These are phyloP conservation scores for Cercospora sesami DNA, from an alignment of 2,329 filamentous ascomycete species.

Conservation along the genomic window DNA sequence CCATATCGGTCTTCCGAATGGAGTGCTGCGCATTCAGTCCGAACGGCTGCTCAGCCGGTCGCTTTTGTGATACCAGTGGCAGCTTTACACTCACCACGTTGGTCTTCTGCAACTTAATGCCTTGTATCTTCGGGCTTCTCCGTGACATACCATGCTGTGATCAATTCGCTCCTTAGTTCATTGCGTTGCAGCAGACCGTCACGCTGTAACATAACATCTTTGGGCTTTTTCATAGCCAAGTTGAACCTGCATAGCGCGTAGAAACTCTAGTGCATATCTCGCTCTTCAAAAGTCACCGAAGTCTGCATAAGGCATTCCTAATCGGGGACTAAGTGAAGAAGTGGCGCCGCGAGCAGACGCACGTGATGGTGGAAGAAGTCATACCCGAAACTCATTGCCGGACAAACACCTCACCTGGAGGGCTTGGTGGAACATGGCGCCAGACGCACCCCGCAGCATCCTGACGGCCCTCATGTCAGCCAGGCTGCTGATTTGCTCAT, in stretches of 20 bases:
- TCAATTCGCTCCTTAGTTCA: too few relatives aligned
- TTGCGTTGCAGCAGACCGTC: background rate
- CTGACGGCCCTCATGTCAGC: conserved; percentile 6
- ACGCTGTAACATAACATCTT: background rate
- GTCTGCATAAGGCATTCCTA: background rate
- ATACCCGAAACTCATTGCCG: conserved; percentile 5
- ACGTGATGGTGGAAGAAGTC: conserved; percentile 2
- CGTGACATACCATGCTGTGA: too few relatives aligned
- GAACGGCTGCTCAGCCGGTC: background rate
- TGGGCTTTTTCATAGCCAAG: background rate
- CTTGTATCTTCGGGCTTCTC: too few relatives aligned
- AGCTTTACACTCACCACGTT: background rate
- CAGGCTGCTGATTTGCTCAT: conserved; percentile 8
- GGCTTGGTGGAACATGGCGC: background rate
- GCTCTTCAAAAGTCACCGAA: background rate
- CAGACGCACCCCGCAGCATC: conserved; percentile 13
- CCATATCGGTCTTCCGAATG: background rate
- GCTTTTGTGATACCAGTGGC: background rate
- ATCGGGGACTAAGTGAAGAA: background rate
- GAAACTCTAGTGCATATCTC: background rate
- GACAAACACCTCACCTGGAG: background rate
- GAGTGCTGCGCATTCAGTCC: background rate
- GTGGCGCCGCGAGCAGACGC: background rate
- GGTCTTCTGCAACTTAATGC: background rate
- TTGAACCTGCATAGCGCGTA: background rate